Percentiles rank a stretch among this genome's conserved stretches.
phyloP scores from a whole-genome alignment of 1,284 basidiomycete genomes.

The Ceratobasidium sp. region DNA sequence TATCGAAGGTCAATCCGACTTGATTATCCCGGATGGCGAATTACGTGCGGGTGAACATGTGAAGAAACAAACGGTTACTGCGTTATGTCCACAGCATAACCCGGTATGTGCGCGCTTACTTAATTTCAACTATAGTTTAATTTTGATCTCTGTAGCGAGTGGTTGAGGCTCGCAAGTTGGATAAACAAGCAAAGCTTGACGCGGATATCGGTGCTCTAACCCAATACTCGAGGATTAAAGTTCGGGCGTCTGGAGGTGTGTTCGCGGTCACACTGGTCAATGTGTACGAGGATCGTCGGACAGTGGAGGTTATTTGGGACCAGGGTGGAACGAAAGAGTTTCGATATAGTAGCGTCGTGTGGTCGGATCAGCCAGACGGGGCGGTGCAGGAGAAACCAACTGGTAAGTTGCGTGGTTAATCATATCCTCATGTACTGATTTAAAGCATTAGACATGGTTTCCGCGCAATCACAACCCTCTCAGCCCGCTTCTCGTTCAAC shows the following conservation, averaged over 20 bases:
- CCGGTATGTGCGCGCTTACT: constrained; percentile 68
- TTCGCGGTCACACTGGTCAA: constrained; percentile 82
- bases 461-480: constrained; percentile 5
- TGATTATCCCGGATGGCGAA: constrained; percentile 68
- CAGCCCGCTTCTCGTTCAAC: not conserved
- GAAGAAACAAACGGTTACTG: constrained; percentile 77
- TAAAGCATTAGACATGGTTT: not conserved
- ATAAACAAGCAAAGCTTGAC: constrained; percentile 74
- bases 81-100: constrained; percentile 85
- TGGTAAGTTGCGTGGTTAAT: not conserved
- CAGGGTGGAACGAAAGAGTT: constrained; percentile 74
- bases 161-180: constrained; percentile 77
- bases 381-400: constrained; percentile 42
- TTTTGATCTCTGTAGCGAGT: constrained; percentile 64
- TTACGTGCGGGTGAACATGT: constrained; percentile 54
- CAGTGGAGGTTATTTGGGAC: constrained; percentile 85
- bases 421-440: not conserved
- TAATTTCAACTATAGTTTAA: constrained; percentile 27
- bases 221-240: constrained; percentile 78
- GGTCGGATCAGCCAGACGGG: constrained; percentile 45
- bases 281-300: constrained; percentile 74
- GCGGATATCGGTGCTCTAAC: constrained; percentile 76
- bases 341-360: constrained; percentile 82
- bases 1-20: constrained; percentile 71
- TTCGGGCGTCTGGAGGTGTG: constrained; percentile 80